Percentiles rank a stretch among this genome's conserved stretches.
Evolutionary conservation across 2,329 filamentous ascomycete species (phyloP).

Genomic region (Pseudogymnoascus sp.): DNA sequence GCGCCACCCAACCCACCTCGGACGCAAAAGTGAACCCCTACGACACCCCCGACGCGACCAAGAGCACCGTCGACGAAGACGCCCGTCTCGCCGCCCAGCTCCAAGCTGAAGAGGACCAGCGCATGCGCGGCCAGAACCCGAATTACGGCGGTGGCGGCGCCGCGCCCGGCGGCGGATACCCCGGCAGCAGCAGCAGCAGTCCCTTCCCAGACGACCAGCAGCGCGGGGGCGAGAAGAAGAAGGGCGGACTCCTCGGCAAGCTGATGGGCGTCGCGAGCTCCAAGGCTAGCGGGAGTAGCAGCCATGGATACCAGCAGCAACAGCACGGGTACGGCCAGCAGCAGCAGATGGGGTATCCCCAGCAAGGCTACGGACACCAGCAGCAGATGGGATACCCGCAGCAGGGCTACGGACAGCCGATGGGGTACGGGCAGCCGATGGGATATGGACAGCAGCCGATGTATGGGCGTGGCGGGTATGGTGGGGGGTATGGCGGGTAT

Average conservation of each 20-base stretch:
- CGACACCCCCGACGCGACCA: constrained; percentile 26
- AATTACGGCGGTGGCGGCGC: constrained; percentile 15
- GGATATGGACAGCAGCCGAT: constrained; percentile 3
- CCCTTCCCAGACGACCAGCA: constrained; percentile 30
- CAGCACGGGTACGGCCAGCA: constrained; percentile 21
- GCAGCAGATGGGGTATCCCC: constrained; percentile 18
- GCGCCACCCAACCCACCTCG: constrained; percentile 38
- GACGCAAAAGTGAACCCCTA: constrained; percentile 68
- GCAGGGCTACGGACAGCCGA: constrained; percentile 4
- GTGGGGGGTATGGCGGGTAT: constrained; percentile 29
- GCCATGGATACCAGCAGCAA: constrained; percentile 34
- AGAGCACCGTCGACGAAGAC: constrained; percentile 47
- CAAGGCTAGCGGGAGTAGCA: constrained; percentile 26
- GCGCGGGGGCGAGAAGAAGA: constrained; percentile 34
- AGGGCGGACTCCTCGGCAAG: constrained; percentile 45
- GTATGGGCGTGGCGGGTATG: constrained; percentile 24
- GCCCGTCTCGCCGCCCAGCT: constrained; percentile 66
- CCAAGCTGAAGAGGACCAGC: constrained; percentile 75
- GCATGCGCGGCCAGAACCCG: constrained; percentile 30
- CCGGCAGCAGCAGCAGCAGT: not conserved
- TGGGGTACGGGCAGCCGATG: not conserved
- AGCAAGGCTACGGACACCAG: constrained; percentile 16
- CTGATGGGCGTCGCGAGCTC: constrained; percentile 34
- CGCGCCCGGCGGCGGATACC: constrained; percentile 23
- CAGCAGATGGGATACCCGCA: constrained; percentile 7